phyloP scores from a whole-genome alignment of 768 basidiomycete genomes.

The Podaxis carcinomalis region DNA sequence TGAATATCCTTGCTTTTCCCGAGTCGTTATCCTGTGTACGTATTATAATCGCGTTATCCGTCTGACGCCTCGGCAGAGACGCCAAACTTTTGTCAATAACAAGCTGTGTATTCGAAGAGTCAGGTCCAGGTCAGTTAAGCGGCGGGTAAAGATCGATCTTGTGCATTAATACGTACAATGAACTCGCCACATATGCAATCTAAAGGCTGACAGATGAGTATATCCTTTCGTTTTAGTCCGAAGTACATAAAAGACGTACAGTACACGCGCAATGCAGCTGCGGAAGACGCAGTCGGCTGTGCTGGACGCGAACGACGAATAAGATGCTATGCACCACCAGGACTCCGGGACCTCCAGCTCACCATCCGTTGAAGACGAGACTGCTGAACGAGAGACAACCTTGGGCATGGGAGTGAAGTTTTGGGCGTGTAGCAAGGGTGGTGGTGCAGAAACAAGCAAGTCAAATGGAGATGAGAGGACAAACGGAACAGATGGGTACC shows the following conservation, averaged over 20 bases:
- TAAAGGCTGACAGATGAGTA: slow-evolving; percentile 24
- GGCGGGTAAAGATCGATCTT: background rate
- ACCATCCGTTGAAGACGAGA: slow-evolving; percentile 89
- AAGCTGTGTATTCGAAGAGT: slow-evolving; percentile 43
- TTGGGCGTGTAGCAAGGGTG: background rate
- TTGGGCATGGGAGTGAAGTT: slow-evolving; percentile 64
- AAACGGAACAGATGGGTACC: background rate
- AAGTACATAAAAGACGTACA: slow-evolving; percentile 43
- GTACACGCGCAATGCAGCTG: slow-evolving; percentile 75
- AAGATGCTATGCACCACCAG: background rate
- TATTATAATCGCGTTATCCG: slow-evolving; percentile 79
- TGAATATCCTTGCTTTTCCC: slow-evolving; percentile 71
- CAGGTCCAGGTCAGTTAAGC: background rate
- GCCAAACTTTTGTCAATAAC: slow-evolving; percentile 75
- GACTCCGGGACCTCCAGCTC: slow-evolving; percentile 17
- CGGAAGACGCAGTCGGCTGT: slow-evolving; percentile 74
- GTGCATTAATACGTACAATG: slow-evolving; percentile 46
- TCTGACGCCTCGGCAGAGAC: slow-evolving; percentile 64
- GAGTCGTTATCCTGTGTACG: slow-evolving; percentile 61
- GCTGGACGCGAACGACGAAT: slow-evolving; percentile 35
- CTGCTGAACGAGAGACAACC: slow-evolving; percentile 83
- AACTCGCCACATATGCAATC: slow-evolving; percentile 90
- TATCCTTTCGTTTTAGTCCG: slow-evolving; percentile 12
- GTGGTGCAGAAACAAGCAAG: background rate
- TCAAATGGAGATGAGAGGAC: background rate